These are phyloP conservation scores for Boletus edulis DNA, from an alignment of 768 basidiomycete genomes.

Conservation along the genomic window DNA sequence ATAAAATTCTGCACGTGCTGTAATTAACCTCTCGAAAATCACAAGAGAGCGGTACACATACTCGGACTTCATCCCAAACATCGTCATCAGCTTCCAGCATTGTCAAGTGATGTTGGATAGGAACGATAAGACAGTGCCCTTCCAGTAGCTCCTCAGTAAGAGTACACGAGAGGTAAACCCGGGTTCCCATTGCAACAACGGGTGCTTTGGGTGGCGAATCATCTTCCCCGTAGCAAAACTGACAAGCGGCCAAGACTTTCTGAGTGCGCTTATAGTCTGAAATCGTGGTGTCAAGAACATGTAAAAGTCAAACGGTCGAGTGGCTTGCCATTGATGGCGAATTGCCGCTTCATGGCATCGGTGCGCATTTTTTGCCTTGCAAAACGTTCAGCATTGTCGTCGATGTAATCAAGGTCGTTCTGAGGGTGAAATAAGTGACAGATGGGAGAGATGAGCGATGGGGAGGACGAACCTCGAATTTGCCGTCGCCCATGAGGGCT, in stretches of 20 bases:
- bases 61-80: slow-evolving; percentile 95
- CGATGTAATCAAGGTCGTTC: slow-evolving; percentile 92
- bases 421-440: slow-evolving; percentile 25
- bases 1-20: slow-evolving; percentile 54
- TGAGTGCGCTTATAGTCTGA: slow-evolving; percentile 94
- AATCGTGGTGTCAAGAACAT: not conserved
- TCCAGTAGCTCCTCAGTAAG: slow-evolving; percentile 81
- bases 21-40: not conserved
- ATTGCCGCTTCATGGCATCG: slow-evolving; percentile 95
- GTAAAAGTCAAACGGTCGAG: not conserved
- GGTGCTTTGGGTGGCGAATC: slow-evolving; percentile 86
- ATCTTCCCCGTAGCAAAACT: slow-evolving; percentile 91
- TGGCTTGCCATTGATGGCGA: slow-evolving; percentile 87
- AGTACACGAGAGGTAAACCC: slow-evolving; percentile 90
- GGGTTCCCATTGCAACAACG: slow-evolving; percentile 86
- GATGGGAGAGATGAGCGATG: not conserved
- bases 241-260: slow-evolving; percentile 80
- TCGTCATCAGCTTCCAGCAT: slow-evolving; percentile 96
- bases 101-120: slow-evolving; percentile 89
- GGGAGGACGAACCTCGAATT: slow-evolving; percentile 63
- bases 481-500: slow-evolving; percentile 84
- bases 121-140: slow-evolving; percentile 94
- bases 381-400: slow-evolving; percentile 93
- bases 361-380: slow-evolving; percentile 94
- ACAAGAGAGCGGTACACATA: slow-evolving; percentile 36